Evolutionary conservation across 352 stramenopile genomes (phyloP), one percentile per base, ranked within the genome.

Genomic region (Pythium sp.): DNA sequence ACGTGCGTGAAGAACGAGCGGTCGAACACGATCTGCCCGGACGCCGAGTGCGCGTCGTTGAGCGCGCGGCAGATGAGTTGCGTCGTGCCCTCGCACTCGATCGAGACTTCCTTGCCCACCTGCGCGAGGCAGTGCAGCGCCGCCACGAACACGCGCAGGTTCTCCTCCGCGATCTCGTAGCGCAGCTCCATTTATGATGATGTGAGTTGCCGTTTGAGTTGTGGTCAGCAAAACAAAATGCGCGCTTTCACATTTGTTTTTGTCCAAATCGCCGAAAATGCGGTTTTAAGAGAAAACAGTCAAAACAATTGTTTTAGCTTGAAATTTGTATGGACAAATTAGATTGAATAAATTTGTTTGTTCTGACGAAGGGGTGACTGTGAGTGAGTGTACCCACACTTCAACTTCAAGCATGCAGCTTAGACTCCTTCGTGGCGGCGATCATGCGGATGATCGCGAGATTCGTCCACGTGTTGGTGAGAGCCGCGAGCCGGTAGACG

Each of bases 1-100:
- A 76, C 71, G 49, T 72, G 57, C 22, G 68, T 68, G 67, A 95
- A 93, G 76, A 94, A 95, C n/a, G 74, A 79, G 20, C 75, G 73
- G 9, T 86, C 81, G 51, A 95, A 81, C 20, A 73, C 62, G 62
- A 95, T 75, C 53, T 87, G 72, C 2, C 76, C 84, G 20, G 86
- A 92, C 28, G 86, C 88, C 56, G 88, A 95, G 69, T 92, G 88
- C 69, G 88, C 84, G 59, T 95, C 88, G 69, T 95, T 95, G 57
- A 95, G 77, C 63, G 83, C 83, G 58, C 86, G 86, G 22, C 81
- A 82, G 41, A 78, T 92, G 57, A 95, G 73, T 47, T 77, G 69
- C 20, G 68, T 34, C 5, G 62, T 65, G 51, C 63, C 71, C n/a
- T 94, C 84, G 67, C 78, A 84, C 76, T 95, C 86, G 22, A 94